Evolutionary conservation across 2,329 filamentous ascomycete genomes (phyloP).

Genomic region (Ophiostoma quercus): DNA sequence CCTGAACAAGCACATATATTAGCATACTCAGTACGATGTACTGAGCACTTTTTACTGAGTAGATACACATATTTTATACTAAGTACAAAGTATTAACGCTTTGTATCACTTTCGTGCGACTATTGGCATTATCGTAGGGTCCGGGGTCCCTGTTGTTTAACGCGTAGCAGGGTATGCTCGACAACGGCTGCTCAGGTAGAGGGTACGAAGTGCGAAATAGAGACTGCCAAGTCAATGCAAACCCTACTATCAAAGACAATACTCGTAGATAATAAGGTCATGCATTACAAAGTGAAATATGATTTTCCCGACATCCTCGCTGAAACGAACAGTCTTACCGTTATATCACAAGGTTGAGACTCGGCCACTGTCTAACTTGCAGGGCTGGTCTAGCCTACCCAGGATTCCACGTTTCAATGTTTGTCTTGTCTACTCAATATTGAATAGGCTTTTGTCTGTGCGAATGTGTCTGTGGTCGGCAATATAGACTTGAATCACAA

Average conservation of each 20-base stretch:
- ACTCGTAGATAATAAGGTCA: background rate
- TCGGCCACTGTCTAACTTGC: background rate
- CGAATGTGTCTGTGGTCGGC: background rate
- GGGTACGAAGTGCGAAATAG: background rate
- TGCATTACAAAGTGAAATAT: background rate
- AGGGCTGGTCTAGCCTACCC: background rate
- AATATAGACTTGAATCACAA: background rate
- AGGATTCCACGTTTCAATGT: background rate
- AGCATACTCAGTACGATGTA: too few species aligned
- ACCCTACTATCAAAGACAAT: background rate
- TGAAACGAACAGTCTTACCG: background rate
- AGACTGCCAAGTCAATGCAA: background rate
- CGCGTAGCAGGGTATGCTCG: background rate
- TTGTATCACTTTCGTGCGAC: background rate
- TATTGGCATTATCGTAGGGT: background rate
- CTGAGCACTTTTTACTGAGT: too few species aligned
- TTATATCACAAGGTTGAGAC: background rate
- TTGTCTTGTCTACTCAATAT: background rate
- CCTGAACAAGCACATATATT: background rate
- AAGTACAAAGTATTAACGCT: background rate
- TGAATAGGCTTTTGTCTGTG: background rate
- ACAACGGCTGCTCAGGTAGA: background rate
- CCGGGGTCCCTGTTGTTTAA: background rate
- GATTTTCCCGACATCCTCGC: background rate
- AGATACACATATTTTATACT: background rate